A percentile compares a stretch with the other conserved stretches of the same genome.
Evolutionary conservation across 441 rosid genomes (phyloP).

Genomic region (Populus hybrid): DNA sequence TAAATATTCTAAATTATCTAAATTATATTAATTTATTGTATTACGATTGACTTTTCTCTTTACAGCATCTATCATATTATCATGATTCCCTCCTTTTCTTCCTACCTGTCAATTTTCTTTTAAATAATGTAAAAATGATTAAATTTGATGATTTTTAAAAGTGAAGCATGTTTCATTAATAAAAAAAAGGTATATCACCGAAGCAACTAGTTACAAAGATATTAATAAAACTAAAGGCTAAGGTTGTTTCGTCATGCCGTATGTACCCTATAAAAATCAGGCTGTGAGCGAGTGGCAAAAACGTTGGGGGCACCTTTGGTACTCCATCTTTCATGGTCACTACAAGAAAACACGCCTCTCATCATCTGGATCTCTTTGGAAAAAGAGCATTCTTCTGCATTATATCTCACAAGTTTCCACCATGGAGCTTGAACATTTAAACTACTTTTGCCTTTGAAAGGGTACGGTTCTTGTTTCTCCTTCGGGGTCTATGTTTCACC

Average conservation of each 20-base stretch:
- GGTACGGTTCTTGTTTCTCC: constrained; percentile 10
- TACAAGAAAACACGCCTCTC: neutral
- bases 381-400: neutral
- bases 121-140: too few species aligned
- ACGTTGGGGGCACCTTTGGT: neutral
- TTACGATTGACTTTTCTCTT: too few species aligned
- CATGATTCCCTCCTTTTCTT: too few species aligned
- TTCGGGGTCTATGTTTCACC: neutral
- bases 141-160: too few species aligned
- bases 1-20: too few species aligned
- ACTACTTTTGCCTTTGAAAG: neutral
- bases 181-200: neutral
- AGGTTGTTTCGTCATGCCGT: neutral
- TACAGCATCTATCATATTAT: too few species aligned
- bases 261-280: neutral
- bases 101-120: too few species aligned
- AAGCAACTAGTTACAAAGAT: neutral
- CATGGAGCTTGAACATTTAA: neutral
- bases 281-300: neutral
- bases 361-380: neutral
- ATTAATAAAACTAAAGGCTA: neutral
- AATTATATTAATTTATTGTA: too few species aligned
- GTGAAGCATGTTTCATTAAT: too few species aligned
- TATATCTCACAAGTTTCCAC: neutral
- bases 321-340: neutral